phyloP scores from a whole-genome alignment of 2,329 filamentous ascomycete genomes.

The Didymella lethalis region DNA sequence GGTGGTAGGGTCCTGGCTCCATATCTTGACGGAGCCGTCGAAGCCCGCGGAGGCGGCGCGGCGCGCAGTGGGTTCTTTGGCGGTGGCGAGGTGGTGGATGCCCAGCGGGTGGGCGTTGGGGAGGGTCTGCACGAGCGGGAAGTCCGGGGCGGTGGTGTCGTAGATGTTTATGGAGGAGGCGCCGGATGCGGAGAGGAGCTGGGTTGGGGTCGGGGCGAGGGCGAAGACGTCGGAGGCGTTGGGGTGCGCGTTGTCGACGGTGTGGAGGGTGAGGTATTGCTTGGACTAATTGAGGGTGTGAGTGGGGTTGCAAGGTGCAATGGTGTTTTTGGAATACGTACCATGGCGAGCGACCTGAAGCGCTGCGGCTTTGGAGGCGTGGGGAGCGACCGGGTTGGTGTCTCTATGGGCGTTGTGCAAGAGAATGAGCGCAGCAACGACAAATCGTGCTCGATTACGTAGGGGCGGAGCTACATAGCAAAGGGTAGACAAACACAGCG shows the following conservation, averaged over 20 bases:
- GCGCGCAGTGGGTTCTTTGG: constrained; percentile 66
- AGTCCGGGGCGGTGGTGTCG: constrained; percentile 73
- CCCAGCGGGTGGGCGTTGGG: constrained; percentile 83
- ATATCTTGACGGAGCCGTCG: constrained; percentile 85
- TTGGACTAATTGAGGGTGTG: constrained; percentile 73
- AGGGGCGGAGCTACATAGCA: too few relatives aligned
- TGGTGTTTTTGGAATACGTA: not conserved
- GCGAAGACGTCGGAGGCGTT: constrained; percentile 78
- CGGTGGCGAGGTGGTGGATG: constrained; percentile 85
- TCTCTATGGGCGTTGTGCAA: not conserved
- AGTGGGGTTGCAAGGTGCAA: not conserved
- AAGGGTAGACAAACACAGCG: constrained; percentile 34
- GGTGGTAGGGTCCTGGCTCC: constrained; percentile 65
- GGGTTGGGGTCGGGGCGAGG: constrained; percentile 75
- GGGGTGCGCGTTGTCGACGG: constrained; percentile 84
- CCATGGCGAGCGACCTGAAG: constrained; percentile 9
- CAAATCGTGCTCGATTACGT: constrained; percentile 12
- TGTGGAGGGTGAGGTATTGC: constrained; percentile 95
- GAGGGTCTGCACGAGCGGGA: constrained; percentile 81
- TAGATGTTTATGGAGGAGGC: constrained; percentile 83
- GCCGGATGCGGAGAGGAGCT: constrained; percentile 84
- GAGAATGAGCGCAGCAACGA: constrained; percentile 5
- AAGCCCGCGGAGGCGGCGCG: constrained; percentile 87
- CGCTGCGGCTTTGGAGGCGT: constrained; percentile 5
- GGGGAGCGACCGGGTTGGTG: too few relatives aligned